phyloP scores from a whole-genome alignment of 2,329 filamentous ascomycete species.

The Colletotrichum sp. region DNA sequence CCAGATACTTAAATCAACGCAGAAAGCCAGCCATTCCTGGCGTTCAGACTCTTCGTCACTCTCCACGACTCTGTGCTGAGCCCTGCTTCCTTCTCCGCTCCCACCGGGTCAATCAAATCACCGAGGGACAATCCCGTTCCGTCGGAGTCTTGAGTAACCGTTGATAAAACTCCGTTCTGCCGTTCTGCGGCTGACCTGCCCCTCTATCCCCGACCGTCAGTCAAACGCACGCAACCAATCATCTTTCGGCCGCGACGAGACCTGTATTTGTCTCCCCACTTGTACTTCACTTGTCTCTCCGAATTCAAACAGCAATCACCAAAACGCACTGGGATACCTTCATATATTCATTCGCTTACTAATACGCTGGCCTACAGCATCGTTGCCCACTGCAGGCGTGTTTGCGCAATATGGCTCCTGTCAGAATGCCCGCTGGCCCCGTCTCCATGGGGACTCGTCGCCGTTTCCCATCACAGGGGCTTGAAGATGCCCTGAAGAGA shows the following conservation, averaged over 20 bases:
- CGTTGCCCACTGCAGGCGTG: background rate
- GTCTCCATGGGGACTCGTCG: background rate
- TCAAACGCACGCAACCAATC: background rate
- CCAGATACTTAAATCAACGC: background rate
- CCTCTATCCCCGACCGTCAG: background rate
- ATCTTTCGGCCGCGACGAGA: background rate
- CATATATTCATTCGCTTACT: slow-evolving; percentile 8
- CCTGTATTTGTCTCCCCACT: background rate
- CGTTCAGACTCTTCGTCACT: background rate
- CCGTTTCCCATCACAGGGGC: background rate
- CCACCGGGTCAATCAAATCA: background rate
- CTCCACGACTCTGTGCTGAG: background rate
- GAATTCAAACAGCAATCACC: background rate
- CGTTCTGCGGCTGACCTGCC: background rate
- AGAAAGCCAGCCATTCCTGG: background rate
- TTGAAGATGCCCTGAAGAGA: background rate
- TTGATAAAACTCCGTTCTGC: background rate
- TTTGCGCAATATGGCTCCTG: background rate
- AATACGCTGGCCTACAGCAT: background rate
- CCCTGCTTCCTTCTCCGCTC: background rate
- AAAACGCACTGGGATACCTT: background rate
- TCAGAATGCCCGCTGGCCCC: background rate
- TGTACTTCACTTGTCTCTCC: background rate
- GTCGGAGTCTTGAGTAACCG: background rate
- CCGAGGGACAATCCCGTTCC: background rate